phyloP scores from a whole-genome alignment of 345 rosid genomes.

The Euphorbia pulcherrima region DNA sequence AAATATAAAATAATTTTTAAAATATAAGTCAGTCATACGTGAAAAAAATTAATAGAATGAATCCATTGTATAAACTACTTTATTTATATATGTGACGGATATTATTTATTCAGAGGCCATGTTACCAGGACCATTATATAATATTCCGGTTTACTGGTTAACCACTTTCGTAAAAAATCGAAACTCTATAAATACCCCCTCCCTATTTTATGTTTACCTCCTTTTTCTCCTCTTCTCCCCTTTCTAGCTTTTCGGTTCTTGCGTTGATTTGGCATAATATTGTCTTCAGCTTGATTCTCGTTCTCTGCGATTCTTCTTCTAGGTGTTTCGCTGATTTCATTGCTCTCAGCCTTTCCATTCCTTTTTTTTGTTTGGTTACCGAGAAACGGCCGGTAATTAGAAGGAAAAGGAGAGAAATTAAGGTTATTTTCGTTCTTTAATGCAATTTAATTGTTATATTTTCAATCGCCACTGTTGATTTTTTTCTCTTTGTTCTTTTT shows the following conservation, averaged over 20 bases:
- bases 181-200: conserved; percentile 31
- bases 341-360: not conserved
- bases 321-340: not conserved
- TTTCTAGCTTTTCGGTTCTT: not conserved
- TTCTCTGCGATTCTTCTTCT: conserved; percentile 25
- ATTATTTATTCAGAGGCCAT: too few species aligned
- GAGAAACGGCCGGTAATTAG: not conserved
- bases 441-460: not conserved
- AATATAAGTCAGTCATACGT: too few species aligned
- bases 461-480: conserved; percentile 2
- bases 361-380: not conserved
- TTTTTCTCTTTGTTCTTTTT: not conserved
- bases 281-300: conserved; percentile 30
- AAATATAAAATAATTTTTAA: too few species aligned
- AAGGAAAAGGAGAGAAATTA: not conserved
- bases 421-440: not conserved
- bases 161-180: conserved; percentile 25
- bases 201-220: not conserved
- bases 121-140: too few species aligned
- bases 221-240: not conserved
- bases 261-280: conserved; percentile 14
- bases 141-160: conserved; percentile 19
- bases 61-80: too few species aligned
- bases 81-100: too few species aligned
- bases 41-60: too few species aligned